Evolutionary conservation across 148 eudicot genomes (phyloP).

Genomic region (Rheum nobile): DNA sequence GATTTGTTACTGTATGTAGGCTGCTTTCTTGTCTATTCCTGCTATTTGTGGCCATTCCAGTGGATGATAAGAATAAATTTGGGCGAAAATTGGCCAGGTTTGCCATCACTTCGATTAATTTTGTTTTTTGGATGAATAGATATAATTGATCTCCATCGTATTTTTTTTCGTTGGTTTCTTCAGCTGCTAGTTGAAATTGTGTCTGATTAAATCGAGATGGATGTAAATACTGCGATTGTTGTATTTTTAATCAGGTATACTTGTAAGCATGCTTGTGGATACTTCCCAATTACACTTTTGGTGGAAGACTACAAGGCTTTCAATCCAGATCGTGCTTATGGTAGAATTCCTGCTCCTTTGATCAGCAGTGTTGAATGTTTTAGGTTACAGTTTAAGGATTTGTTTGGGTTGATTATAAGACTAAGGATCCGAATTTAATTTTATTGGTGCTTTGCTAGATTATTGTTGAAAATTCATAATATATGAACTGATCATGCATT

Average conservation of each 20-base stretch:
- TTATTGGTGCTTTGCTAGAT: background rate
- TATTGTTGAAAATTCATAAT: background rate
- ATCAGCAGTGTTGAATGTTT: background rate
- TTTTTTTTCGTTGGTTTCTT: background rate
- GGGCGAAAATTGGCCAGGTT: constrained; percentile 72
- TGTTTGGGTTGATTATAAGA: background rate
- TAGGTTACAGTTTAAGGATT: background rate
- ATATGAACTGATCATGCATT: background rate
- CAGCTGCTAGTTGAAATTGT: background rate
- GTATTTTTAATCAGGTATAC: background rate
- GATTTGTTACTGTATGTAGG: constrained; percentile 20
- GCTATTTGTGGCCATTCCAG: constrained; percentile 54
- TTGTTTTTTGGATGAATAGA: background rate
- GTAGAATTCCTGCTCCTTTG: background rate
- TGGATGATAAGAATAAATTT: constrained; percentile 55
- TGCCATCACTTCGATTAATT: background rate
- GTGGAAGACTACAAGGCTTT: constrained; percentile 1
- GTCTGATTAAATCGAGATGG: background rate
- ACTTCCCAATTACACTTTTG: background rate
- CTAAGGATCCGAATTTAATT: background rate
- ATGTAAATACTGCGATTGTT: background rate
- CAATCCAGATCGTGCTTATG: background rate
- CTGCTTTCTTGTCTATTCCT: constrained; percentile 43
- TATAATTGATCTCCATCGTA: background rate
- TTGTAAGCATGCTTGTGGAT: background rate